These are phyloP conservation scores for Ogataea dorogensis DNA, from an alignment of 805 yeast genomes.

Conservation along the genomic window DNA sequence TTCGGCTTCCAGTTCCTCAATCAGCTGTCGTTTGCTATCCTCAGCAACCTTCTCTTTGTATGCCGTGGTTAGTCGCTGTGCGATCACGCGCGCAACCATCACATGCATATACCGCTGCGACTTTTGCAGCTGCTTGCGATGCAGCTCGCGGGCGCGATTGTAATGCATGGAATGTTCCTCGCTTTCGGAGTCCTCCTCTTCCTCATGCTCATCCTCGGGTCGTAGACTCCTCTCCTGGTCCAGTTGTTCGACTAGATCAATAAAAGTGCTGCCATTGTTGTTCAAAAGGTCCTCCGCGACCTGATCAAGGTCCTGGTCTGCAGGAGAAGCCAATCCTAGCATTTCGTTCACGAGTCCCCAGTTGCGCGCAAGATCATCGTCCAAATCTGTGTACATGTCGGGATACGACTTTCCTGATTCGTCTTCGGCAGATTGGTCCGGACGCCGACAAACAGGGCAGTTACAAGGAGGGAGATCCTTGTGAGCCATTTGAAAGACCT, in stretches of 20 bases:
- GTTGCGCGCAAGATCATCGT: conserved; percentile 30
- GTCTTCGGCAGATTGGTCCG: conserved; percentile 66
- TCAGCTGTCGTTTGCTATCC: conserved; percentile 59
- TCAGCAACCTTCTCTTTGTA: conserved; percentile 80
- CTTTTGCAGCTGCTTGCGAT: conserved; percentile 65
- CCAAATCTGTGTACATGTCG: conserved; percentile 28
- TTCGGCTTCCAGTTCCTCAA: conserved; percentile 71
- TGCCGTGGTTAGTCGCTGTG: conserved; percentile 68
- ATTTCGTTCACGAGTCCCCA: conserved; percentile 26
- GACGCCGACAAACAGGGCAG: conserved; percentile 77
- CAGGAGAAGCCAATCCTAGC: conserved; percentile 20
- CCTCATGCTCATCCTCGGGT: conserved; percentile 19
- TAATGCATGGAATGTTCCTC: conserved; percentile 15
- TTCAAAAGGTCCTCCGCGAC: conserved; percentile 79
- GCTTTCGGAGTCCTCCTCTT: conserved; percentile 26
- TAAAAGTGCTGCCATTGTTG: conserved; percentile 74
- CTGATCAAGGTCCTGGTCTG: conserved; percentile 27
- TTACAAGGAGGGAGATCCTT: conserved; percentile 61
- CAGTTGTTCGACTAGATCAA: conserved; percentile 75
- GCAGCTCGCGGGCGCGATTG: conserved; percentile 33
- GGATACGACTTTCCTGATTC: conserved; percentile 75
- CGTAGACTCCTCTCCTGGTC: conserved; percentile 50
- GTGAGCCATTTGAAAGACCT: conserved; percentile 62
- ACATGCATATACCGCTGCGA: conserved; percentile 77
- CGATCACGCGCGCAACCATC: conserved; percentile 75